Percentiles rank a stretch among this genome's conserved stretches.
phyloP scores from a whole-genome alignment of 2,329 filamentous ascomycete species.

The Colletotrichum sp. region DNA sequence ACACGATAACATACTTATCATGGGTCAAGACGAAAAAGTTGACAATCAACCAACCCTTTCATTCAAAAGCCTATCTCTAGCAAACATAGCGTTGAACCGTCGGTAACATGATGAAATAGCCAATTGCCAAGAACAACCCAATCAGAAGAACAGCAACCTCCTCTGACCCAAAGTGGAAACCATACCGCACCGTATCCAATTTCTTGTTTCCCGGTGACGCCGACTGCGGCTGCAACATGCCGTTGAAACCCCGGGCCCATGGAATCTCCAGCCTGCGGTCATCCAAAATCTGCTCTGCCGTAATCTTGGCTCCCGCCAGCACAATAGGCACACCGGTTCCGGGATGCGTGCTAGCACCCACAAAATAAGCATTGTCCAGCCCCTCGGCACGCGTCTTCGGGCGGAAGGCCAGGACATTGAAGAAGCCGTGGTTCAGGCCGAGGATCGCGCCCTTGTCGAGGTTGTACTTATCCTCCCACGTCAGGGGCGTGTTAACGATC shows the following conservation, averaged over 20 bases:
- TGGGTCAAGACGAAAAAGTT: too few relatives aligned
- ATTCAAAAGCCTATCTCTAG: too few relatives aligned
- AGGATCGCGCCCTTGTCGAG: slow-evolving; percentile 78
- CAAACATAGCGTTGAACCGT: not conserved
- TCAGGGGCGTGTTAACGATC: slow-evolving; percentile 67
- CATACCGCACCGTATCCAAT: slow-evolving; percentile 12
- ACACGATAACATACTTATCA: too few relatives aligned
- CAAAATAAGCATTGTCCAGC: slow-evolving; percentile 67
- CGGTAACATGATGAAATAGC: not conserved
- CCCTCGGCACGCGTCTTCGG: slow-evolving; percentile 60
- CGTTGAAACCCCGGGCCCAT: slow-evolving; percentile 26
- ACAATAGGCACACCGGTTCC: slow-evolving; percentile 79
- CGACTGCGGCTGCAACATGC: slow-evolving; percentile 9
- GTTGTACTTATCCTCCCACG: slow-evolving; percentile 73
- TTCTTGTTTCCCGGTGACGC: not conserved
- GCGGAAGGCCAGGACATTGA: slow-evolving; percentile 73
- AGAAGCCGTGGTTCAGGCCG: slow-evolving; percentile 74
- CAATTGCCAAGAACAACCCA: not conserved
- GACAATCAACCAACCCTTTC: too few relatives aligned
- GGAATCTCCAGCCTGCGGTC: slow-evolving; percentile 33
- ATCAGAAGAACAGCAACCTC: slow-evolving; percentile 12
- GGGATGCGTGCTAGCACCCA: slow-evolving; percentile 77
- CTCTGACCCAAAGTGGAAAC: slow-evolving; percentile 20
- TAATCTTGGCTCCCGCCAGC: slow-evolving; percentile 70
- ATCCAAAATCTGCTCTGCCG: slow-evolving; percentile 46